These are phyloP conservation scores for Diaporthe ampelina DNA, from an alignment of 2,329 filamentous ascomycete genomes.

Conservation along the genomic window DNA sequence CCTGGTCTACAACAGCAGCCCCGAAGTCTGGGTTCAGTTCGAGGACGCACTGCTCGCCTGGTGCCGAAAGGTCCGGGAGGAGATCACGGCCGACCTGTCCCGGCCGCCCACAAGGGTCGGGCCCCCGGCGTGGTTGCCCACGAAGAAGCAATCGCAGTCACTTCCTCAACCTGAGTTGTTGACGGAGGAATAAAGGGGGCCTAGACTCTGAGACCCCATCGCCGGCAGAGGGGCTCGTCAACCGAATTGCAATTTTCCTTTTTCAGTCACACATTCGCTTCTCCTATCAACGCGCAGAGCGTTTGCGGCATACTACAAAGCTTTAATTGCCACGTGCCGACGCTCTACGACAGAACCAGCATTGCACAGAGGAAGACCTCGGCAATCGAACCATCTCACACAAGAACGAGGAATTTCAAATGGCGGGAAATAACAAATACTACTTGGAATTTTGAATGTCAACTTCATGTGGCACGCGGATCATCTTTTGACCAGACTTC, in stretches of 20 bases:
- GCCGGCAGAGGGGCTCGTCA: conserved; percentile 17
- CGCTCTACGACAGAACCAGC: conserved; percentile 22
- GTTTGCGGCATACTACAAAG: conserved; percentile 32
- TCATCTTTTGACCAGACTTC: conserved; percentile 14
- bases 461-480: conserved; percentile 34
- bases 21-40: conserved; percentile 82
- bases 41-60: conserved; percentile 87
- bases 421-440: conserved; percentile 17
- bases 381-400: conserved; percentile 5
- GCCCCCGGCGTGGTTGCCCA: conserved; percentile 35
- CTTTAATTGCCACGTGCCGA: conserved; percentile 36
- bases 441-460: conserved; percentile 29
- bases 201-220: background rate
- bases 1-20: conserved; percentile 81
- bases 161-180: conserved; percentile 31
- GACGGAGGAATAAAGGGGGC: conserved; percentile 33
- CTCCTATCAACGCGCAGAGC: conserved; percentile 22
- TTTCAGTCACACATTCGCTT: conserved; percentile 15
- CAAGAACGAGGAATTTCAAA: conserved; percentile 14
- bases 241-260: background rate
- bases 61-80: conserved; percentile 85
- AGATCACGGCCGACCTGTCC: conserved; percentile 77
- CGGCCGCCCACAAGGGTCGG: conserved; percentile 41
- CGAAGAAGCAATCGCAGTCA: conserved; percentile 36
- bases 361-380: conserved; percentile 14